Evolutionary conservation across 495 filamentous ascomycete genomes (phyloP), one percentile per base, ranked within the genome.

Genomic region (Daldinia caldariorum): DNA sequence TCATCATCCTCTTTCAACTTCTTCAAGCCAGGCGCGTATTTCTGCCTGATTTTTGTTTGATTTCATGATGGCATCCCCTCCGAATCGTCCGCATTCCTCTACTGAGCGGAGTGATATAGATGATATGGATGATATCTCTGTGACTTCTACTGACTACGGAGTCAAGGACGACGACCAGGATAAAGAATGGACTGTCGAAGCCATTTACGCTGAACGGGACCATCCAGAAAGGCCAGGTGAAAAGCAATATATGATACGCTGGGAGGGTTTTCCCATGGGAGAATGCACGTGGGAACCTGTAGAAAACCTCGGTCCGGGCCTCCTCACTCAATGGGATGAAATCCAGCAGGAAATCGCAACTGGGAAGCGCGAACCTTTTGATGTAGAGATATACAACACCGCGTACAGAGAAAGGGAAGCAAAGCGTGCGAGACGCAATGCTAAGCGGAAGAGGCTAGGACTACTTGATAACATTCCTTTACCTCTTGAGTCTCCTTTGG

Each of bases 251-350:
- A 81, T 93, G 2, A 84, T 93, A 35, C 83, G 86, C 65, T 94
- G 91, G 91, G 81, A 81, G 26, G 83, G 80, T n/a, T 94, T 91
- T 63, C 77, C 81, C 1, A 53, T 88, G 8, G 65, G 87, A 12
- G 74, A 87, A 51, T 80, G 84, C 56, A 88, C 85, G 3, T 94
- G 90, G 91, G 90, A 92, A 66, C 87, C 89, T 0, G 73, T 73
- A n/a, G 74, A 83, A 0, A 77, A 83, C 50, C 85, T 93, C 39
- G 75, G 83, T 20, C 75, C 81, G 13, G 77, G 80, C 0, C 80
- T 87, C 6, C 73, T 87, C 1, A 29, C 57, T 0, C 80, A 82
- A 3, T 93, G 90, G 90, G 75, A 80, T 8, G 73, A 80, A n/a
- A 84, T 79, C 5, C 87, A 87, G 59, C 61, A 63, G 7, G 78